Conservation (phyloP, 805 yeast species). For the Huiozyma naganishii region DNA sequence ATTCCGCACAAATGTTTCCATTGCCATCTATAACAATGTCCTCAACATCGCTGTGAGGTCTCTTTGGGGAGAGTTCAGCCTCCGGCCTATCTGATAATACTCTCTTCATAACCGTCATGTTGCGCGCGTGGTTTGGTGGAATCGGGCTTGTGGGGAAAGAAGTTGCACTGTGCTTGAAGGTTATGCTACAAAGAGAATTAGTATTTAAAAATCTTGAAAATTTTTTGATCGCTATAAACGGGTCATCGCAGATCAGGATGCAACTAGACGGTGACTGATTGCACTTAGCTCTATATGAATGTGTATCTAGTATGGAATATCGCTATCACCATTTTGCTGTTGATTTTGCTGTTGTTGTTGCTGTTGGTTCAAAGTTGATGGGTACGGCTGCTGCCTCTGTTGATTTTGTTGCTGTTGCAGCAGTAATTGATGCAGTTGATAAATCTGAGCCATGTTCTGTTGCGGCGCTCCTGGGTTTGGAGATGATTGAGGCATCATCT, state of each 20-base stretch:
- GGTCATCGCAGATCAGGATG: background rate
- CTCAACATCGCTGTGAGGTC: background rate
- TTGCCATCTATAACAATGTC: background rate
- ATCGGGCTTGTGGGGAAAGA: too few relatives aligned
- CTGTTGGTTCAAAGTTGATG: background rate
- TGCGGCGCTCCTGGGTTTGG: background rate
- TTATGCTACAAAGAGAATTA: too few relatives aligned
- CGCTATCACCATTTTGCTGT: background rate
- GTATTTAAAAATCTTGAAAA: background rate
- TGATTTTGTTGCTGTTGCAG: constrained; percentile 13
- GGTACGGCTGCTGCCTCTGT: constrained; percentile 6
- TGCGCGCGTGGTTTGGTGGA: background rate
- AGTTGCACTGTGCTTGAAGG: too few relatives aligned
- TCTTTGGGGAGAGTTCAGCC: background rate
- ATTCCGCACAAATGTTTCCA: background rate
- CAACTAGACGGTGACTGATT: too few relatives aligned
- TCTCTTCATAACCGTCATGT: background rate
- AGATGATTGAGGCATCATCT: too few relatives aligned
- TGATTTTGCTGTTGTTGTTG: constrained; percentile 1
- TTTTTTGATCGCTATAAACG: background rate
- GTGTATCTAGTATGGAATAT: background rate
- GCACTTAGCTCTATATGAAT: background rate
- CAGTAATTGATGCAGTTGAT: constrained; percentile 18
- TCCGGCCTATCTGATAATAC: background rate
- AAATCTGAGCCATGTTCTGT: constrained; percentile 14